A percentile compares a stretch with the other conserved stretches of the same genome.
phyloP scores from a whole-genome alignment of 768 basidiomycete genomes.

The Glaciozyma martinii region DNA sequence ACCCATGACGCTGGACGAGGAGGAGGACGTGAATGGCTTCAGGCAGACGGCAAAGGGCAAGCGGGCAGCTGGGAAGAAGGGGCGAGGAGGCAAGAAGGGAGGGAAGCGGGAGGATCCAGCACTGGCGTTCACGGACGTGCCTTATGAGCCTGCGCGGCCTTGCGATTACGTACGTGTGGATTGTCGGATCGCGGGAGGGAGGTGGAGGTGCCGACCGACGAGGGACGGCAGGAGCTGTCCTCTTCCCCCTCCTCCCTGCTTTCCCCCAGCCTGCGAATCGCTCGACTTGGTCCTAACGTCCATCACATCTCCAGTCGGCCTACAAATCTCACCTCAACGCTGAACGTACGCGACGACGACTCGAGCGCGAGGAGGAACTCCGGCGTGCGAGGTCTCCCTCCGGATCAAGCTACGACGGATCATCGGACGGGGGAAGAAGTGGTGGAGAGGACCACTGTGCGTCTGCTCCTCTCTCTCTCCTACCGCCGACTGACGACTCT shows the following conservation, averaged over 20 bases:
- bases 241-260: neutral
- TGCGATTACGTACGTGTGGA: conserved; percentile 29
- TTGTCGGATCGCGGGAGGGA: neutral
- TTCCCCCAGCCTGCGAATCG: neutral
- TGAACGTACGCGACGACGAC: conserved; percentile 6
- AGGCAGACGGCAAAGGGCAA: conserved; percentile 8
- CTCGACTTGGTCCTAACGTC: neutral
- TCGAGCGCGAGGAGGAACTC: conserved; percentile 27
- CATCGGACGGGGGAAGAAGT: conserved; percentile 12
- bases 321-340: conserved; percentile 26
- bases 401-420: conserved; percentile 25
- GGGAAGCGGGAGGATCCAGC: conserved; percentile 16
- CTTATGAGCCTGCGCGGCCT: conserved; percentile 27
- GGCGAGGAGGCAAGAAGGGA: conserved; percentile 5
- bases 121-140: conserved; percentile 16
- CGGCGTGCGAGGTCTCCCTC: conserved; percentile 4
- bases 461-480: neutral
- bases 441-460: conserved; percentile 1
- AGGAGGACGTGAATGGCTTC: conserved; percentile 28
- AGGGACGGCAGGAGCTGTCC: neutral
- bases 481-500: neutral
- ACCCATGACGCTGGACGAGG: no score
- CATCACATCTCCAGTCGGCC: conserved; percentile 7
- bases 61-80: conserved; percentile 21
- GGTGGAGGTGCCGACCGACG: no score